Evolutionary conservation across 2,329 filamentous ascomycete species (phyloP).

Genomic region (Thelonectria rubi): DNA sequence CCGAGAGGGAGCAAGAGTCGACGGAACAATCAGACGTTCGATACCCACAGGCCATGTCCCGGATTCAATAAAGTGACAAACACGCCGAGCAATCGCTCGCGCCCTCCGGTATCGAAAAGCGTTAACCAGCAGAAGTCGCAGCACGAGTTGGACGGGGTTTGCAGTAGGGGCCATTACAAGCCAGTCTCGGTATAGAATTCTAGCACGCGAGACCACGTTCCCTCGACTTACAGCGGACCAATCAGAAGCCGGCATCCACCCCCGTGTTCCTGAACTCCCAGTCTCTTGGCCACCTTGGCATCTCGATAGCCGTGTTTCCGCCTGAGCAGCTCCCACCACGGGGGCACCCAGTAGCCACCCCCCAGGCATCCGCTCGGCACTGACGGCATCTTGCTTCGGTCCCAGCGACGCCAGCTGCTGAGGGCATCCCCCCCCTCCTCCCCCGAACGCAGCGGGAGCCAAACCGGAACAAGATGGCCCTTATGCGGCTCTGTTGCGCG

Average conservation of each 20-base stretch:
- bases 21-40: neutral
- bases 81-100: neutral
- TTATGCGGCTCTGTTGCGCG: constrained; percentile 18
- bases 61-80: neutral
- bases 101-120: constrained; percentile 1
- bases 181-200: constrained; percentile 31
- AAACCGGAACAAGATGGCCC: neutral
- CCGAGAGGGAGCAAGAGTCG: neutral
- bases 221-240: constrained; percentile 18
- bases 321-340: neutral
- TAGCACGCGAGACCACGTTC: constrained; percentile 30
- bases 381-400: constrained; percentile 17
- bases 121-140: neutral
- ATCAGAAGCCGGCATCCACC: constrained; percentile 25
- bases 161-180: neutral
- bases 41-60: neutral
- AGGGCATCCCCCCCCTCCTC: constrained; percentile 4
- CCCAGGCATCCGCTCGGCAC: constrained; percentile 11
- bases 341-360: neutral
- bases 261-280: constrained; percentile 36
- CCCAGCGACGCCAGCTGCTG: neutral
- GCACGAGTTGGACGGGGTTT: neutral
- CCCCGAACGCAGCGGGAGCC: constrained; percentile 6
- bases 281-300: constrained; percentile 35
- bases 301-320: constrained; percentile 24